Conservation (phyloP, 2,329 filamentous ascomycete genomes). For the Pestalotiopsis sp. region DNA sequence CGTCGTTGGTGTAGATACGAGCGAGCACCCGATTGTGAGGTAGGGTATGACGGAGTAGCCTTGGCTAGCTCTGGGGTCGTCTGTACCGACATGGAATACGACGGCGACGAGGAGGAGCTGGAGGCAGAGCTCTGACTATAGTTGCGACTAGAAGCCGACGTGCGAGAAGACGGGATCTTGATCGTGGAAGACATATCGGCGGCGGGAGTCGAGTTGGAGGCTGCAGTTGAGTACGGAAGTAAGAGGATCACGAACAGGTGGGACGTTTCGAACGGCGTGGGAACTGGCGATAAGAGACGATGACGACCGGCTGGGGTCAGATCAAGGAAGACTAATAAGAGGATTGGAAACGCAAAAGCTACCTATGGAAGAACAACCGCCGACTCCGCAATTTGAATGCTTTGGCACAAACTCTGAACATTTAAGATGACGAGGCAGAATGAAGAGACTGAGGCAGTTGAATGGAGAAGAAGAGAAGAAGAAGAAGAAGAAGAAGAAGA, state of each 20-base stretch:
- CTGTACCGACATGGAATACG: constrained; percentile 58
- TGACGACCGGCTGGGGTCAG: neutral
- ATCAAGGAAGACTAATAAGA: neutral
- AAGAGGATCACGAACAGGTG: neutral
- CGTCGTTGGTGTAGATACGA: constrained; percentile 54
- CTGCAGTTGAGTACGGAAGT: neutral
- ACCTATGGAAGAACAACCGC: neutral
- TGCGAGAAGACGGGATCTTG: constrained; percentile 59
- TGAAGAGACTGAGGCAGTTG: neutral
- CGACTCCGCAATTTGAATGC: neutral
- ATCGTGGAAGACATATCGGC: constrained; percentile 67
- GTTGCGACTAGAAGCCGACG: constrained; percentile 35
- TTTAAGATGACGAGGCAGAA: constrained; percentile 1
- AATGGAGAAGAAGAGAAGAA: neutral
- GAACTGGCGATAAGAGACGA: neutral
- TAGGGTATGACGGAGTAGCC: constrained; percentile 41
- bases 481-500: neutral
- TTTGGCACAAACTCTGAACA: neutral
- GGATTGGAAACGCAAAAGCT: neutral
- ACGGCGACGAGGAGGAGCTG: constrained; percentile 58
- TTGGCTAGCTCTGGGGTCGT: constrained; percentile 40
- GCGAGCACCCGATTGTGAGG: neutral
- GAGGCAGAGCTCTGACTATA: constrained; percentile 46
- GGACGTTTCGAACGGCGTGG: neutral
- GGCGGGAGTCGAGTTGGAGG: neutral